Percentiles rank a stretch among this genome's conserved stretches.
Evolutionary conservation across 371 early-diverging fungal species (phyloP).

Genomic region (Coemansia sp.): DNA sequence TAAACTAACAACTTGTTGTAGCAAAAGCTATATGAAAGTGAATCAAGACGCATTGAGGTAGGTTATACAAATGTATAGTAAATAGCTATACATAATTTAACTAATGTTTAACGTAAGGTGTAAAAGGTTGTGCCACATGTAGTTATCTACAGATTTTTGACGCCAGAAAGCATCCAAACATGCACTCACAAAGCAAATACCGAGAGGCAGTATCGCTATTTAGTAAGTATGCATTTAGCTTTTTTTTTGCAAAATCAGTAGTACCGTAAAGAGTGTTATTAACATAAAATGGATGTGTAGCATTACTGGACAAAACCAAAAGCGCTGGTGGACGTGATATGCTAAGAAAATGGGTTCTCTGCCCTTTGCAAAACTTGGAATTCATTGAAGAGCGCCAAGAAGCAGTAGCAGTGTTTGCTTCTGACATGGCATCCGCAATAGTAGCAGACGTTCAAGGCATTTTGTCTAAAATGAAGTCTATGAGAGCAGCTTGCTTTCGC

Average conservation of each 20-base stretch:
- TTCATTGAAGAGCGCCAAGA: slow-evolving; percentile 29
- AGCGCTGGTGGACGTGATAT: slow-evolving; percentile 32
- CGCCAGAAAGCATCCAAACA: slow-evolving; percentile 36
- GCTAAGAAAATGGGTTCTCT: slow-evolving; percentile 31
- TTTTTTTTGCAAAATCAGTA: too few species aligned
- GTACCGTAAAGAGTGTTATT: too few species aligned
- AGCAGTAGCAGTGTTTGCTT: slow-evolving; percentile 16
- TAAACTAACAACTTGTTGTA: slow-evolving; percentile 2
- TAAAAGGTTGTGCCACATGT: background rate
- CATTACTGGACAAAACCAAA: slow-evolving; percentile 31
- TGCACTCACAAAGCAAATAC: slow-evolving; percentile 32
- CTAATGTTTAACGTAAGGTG: background rate
- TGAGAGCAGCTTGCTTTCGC: slow-evolving; percentile 19
- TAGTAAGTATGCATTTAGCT: slow-evolving; percentile 20
- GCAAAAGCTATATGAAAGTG: slow-evolving; percentile 28
- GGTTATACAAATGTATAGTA: background rate
- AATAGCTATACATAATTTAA: background rate
- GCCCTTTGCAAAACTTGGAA: slow-evolving; percentile 23
- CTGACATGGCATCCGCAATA: background rate
- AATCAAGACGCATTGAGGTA: slow-evolving; percentile 20
- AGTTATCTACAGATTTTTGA: slow-evolving; percentile 39
- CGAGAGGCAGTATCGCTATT: slow-evolving; percentile 27
- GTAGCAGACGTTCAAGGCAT: slow-evolving; percentile 9
- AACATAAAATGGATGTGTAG: slow-evolving; percentile 7
- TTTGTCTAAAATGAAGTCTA: slow-evolving; percentile 14